Base-by-base conservation (phyloP, 805 yeast genomes). In the Kazachstania taianensis region DNA sequence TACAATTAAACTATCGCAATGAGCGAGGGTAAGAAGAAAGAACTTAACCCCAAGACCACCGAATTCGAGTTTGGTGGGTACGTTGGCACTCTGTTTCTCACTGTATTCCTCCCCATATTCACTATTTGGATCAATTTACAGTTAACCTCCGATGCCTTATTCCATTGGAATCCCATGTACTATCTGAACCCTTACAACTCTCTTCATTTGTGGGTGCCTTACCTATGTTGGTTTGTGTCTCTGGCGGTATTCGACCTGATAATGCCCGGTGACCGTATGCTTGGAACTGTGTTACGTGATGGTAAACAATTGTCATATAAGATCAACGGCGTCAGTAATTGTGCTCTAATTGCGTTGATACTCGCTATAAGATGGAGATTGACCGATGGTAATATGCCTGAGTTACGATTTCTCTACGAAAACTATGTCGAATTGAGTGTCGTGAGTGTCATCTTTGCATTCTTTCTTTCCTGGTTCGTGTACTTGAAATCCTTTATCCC, bases 31-130 rank as follows among this genome's bases (percentile, higher is more conserved):
- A 22, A n/a, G 12, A 33, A 19, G 5, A 31, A 13, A 16, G 19
- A 31, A 31, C 47, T 79, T 43, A 89, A 89, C 51, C 96, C 96
- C 4, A 56, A 51, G 32, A 84, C 96, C 1, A 64, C 59, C 4
- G 72, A 76, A 32, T 63, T 65, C 40, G 97, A 89, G 57, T 89
- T 89, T 57, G 69, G 71, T 22, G 98, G 98, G 0, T 58, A 70
- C 4, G 56, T 71, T 1, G 98, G 98, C 4, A 85, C 92, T 0
- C 29, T 74, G 2, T 69, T 66, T 4, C 72, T 89, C 39, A 61
- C 89, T 0, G 12, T 74, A 1, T 80, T 80, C 1, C 64, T 89
- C 17, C 95, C 96, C 1, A 30, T 66, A 0, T 62, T 84, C 8
- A 67, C 81, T 13, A 57, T 77, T 8, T 58, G 70, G 17, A 65